phyloP scores from a whole-genome alignment of 768 basidiomycete species.

The Suillus bovinus region DNA sequence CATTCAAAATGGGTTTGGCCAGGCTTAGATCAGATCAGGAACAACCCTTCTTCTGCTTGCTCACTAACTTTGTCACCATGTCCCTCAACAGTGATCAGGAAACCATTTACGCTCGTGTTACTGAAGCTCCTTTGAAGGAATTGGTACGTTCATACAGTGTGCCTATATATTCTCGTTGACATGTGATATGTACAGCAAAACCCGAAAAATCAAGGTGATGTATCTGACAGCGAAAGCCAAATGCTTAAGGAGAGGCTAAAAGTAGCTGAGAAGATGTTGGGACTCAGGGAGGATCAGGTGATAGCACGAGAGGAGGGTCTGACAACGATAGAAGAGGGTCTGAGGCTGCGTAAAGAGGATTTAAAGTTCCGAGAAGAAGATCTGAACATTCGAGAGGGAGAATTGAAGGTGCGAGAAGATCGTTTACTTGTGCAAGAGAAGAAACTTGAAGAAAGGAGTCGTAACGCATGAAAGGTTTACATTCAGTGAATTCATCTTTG shows the following conservation, averaged over 20 bases:
- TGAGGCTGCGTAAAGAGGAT: constrained; percentile 6
- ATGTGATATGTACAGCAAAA: background rate
- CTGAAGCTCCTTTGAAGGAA: background rate
- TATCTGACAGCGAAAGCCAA: background rate
- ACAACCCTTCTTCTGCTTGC: background rate
- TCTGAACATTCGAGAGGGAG: constrained; percentile 2
- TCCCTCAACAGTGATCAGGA: background rate
- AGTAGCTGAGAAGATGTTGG: background rate
- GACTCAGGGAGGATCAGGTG: background rate
- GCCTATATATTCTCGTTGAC: background rate
- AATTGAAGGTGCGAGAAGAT: constrained; percentile 6
- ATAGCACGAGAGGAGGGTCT: constrained; percentile 2
- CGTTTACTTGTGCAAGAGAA: background rate
- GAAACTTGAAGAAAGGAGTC: constrained; percentile 4
- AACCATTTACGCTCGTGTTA: background rate
- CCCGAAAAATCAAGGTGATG: constrained; percentile 1
- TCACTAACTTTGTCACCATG: background rate
- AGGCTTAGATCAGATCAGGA: background rate
- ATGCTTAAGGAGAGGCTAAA: background rate
- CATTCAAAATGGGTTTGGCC: background rate
- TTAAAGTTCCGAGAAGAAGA: constrained; percentile 2
- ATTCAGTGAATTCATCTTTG: background rate
- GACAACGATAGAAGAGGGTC: constrained; percentile 1
- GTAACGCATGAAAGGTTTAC: background rate
- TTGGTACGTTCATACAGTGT: background rate